Evolutionary conservation across 441 rosid species (phyloP).

Genomic region (Hura crepitans): DNA sequence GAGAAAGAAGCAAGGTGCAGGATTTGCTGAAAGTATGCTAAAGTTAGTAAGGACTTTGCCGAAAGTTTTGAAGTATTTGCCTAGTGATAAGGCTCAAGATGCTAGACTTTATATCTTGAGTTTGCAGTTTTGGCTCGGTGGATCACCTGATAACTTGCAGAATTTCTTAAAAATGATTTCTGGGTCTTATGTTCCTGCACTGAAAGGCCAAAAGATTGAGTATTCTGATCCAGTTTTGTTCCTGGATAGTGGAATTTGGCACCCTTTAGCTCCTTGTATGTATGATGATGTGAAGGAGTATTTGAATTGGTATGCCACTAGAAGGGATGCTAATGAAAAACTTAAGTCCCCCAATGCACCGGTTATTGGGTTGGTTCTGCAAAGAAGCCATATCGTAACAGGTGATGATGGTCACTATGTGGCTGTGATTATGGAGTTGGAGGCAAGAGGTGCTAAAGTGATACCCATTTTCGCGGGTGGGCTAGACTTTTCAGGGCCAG

Average conservation of each 20-base stretch:
- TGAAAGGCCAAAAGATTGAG: slow-evolving; percentile 68
- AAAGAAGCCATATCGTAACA: slow-evolving; percentile 97
- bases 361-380: slow-evolving; percentile 70
- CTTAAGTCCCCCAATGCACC: slow-evolving; percentile 71
- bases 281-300: slow-evolving; percentile 95
- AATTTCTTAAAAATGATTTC: slow-evolving; percentile 97
- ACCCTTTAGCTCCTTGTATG: slow-evolving; percentile 93
- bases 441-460: slow-evolving; percentile 95
- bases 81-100: slow-evolving; percentile 93
- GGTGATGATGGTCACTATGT: slow-evolving; percentile 97
- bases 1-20: slow-evolving; percentile 92
- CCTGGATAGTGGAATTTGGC: slow-evolving; percentile 94
- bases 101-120: slow-evolving; percentile 94
- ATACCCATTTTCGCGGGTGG: slow-evolving; percentile 94
- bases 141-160: slow-evolving; percentile 90
- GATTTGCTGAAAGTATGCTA: slow-evolving; percentile 92
- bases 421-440: slow-evolving; percentile 98
- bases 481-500: slow-evolving; percentile 91
- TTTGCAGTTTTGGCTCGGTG: slow-evolving; percentile 96
- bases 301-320: slow-evolving; percentile 86
- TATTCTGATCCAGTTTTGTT: slow-evolving; percentile 94
- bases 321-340: slow-evolving; percentile 70
- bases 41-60: slow-evolving; percentile 93
- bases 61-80: slow-evolving; percentile 88
- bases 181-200: slow-evolving; percentile 79